Percentiles rank a stretch among this genome's conserved stretches.
phyloP scores from a whole-genome alignment of 805 yeast genomes.

The Wickerhamiella cacticola region DNA sequence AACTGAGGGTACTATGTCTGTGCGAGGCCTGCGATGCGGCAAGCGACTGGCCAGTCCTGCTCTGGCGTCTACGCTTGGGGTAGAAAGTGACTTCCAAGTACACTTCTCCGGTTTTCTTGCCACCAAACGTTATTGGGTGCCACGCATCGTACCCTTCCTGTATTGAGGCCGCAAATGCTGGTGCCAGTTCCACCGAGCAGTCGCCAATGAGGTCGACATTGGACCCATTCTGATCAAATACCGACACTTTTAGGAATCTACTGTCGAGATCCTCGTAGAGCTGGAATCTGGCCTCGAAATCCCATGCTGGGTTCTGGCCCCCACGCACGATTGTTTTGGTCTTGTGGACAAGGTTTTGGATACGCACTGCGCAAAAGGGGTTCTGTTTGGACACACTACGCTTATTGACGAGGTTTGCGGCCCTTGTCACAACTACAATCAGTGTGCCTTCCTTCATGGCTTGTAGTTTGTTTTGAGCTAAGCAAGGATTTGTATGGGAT shows the following conservation, averaged over 20 bases:
- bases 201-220: slow-evolving; percentile 73
- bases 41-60: background rate
- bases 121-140: slow-evolving; percentile 59
- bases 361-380: slow-evolving; percentile 74
- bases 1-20: slow-evolving; percentile 1
- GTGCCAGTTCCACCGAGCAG: slow-evolving; percentile 61
- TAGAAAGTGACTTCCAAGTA: slow-evolving; percentile 87
- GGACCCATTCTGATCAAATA: slow-evolving; percentile 72
- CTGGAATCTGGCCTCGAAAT: slow-evolving; percentile 30
- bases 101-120: slow-evolving; percentile 74
- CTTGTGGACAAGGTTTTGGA: slow-evolving; percentile 70
- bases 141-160: slow-evolving; percentile 75
- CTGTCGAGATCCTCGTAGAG: slow-evolving; percentile 29
- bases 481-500: background rate
- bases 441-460: slow-evolving; percentile 36
- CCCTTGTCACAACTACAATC: slow-evolving; percentile 66
- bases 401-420: slow-evolving; percentile 75
- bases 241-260: slow-evolving; percentile 54
- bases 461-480: slow-evolving; percentile 3
- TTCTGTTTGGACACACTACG: slow-evolving; percentile 84
- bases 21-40: slow-evolving; percentile 3
- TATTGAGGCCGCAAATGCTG: slow-evolving; percentile 53
- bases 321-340: slow-evolving; percentile 73
- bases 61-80: slow-evolving; percentile 31
- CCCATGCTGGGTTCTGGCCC: slow-evolving; percentile 89